These are phyloP conservation scores for Exidia glandulosa DNA, from an alignment of 768 basidiomycete genomes.

Conservation along the genomic window DNA sequence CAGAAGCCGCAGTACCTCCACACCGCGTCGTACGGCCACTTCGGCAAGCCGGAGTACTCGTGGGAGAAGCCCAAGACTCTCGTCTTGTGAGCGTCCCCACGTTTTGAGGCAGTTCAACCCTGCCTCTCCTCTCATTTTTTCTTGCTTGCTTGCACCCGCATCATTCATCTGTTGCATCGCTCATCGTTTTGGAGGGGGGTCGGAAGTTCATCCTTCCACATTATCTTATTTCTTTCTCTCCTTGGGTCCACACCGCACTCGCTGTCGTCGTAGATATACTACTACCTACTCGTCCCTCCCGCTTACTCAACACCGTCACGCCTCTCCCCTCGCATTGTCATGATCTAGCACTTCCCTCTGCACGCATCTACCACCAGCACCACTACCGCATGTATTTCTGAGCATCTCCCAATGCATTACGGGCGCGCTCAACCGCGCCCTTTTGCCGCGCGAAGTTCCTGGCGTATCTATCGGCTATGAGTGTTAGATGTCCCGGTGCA, in stretches of 20 bases:
- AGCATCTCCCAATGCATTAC: conserved; percentile 37
- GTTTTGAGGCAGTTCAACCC: not conserved
- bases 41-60: conserved; percentile 80
- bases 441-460: too few relatives aligned
- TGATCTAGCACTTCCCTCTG: conserved; percentile 8
- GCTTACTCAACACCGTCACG: conserved; percentile 1
- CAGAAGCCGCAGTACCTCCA: conserved; percentile 89
- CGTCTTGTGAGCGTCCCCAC: conserved; percentile 39
- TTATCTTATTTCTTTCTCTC: conserved; percentile 24
- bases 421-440: conserved; percentile 64
- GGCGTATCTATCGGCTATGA: too few relatives aligned
- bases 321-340: conserved; percentile 5
- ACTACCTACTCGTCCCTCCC: conserved; percentile 29
- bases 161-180: too few relatives aligned
- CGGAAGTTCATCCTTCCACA: conserved; percentile 94
- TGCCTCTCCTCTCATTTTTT: conserved; percentile 6
- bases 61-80: conserved; percentile 98
- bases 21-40: conserved; percentile 98
- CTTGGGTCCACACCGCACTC: not conserved
- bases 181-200: not conserved
- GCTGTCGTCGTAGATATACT: conserved; percentile 7
- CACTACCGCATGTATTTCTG: conserved; percentile 28
- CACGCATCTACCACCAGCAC: conserved; percentile 13
- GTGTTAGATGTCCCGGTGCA: too few relatives aligned
- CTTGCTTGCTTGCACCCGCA: too few relatives aligned